Evolutionary conservation across 148 eudicot species (phyloP).

Genomic region (Chenopodium album): DNA sequence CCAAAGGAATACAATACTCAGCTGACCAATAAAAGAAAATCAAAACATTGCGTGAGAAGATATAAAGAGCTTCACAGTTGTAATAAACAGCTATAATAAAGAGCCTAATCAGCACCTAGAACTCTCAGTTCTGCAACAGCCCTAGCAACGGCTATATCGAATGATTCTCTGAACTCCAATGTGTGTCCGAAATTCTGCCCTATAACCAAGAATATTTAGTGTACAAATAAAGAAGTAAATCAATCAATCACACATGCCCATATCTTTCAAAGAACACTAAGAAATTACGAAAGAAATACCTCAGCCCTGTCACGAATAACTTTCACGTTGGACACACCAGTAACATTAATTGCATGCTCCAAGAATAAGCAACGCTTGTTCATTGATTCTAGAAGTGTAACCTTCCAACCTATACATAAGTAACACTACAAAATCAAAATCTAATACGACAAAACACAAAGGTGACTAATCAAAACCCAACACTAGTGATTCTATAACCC

Average conservation of each 20-base stretch:
- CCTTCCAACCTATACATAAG: slow-evolving; percentile 58
- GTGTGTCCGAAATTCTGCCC: slow-evolving; percentile 77
- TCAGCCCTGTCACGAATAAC: slow-evolving; percentile 88
- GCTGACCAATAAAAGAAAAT: slow-evolving; percentile 43
- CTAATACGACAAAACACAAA: slow-evolving; percentile 1
- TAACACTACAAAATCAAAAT: not conserved
- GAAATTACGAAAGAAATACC: slow-evolving; percentile 38
- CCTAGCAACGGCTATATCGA: slow-evolving; percentile 88
- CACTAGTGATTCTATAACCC: not conserved
- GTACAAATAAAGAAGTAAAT: slow-evolving; percentile 20
- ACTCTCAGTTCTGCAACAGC: slow-evolving; percentile 95
- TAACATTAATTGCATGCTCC: slow-evolving; percentile 64
- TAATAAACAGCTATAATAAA: not conserved
- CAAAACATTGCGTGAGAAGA: slow-evolving; percentile 17
- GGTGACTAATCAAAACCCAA: not conserved
- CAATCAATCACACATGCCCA: not conserved
- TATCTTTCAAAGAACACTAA: not conserved
- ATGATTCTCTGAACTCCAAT: slow-evolving; percentile 62
- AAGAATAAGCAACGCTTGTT: slow-evolving; percentile 84
- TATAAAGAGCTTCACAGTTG: not conserved
- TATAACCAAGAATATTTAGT: slow-evolving; percentile 33
- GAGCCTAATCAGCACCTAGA: slow-evolving; percentile 44
- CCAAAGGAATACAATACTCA: slow-evolving; percentile 94
- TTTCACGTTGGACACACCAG: slow-evolving; percentile 68
- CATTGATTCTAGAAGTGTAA: slow-evolving; percentile 81